A percentile compares a stretch with the other conserved stretches of the same genome.
These are phyloP conservation scores for Paramecium bursaria DNA, from an alignment of 73 alveolate species.

Conservation along the genomic window DNA sequence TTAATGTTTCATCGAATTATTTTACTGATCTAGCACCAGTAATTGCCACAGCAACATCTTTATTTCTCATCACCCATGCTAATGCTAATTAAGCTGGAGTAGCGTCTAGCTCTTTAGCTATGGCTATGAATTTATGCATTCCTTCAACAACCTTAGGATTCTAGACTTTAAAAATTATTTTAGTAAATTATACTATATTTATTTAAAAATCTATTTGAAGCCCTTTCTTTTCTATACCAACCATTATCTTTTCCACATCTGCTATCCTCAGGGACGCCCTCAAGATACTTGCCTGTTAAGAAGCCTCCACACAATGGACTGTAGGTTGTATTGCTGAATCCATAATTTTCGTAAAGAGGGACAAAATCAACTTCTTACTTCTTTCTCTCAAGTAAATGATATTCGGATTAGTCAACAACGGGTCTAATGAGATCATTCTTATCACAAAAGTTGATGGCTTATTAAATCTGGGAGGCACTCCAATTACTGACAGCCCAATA, in stretches of 20 bases:
- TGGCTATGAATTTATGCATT: conserved; percentile 54
- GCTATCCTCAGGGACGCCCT: conserved; percentile 88
- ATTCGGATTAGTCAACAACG: conserved; percentile 92
- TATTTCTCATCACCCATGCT: conserved; percentile 87
- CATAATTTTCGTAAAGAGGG: conserved; percentile 75
- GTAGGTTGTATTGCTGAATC: conserved; percentile 91
- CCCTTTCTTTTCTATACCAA: not conserved
- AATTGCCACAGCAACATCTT: conserved; percentile 81
- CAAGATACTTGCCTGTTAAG: conserved; percentile 94
- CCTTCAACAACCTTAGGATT: conserved; percentile 39
- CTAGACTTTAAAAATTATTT: not conserved
- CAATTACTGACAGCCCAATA: conserved; percentile 99
- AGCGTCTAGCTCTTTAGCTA: conserved; percentile 73
- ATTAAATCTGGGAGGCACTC: conserved; percentile 85
- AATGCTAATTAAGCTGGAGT: conserved; percentile 82
- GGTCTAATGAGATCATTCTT: conserved; percentile 85
- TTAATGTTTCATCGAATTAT: conserved; percentile 80
- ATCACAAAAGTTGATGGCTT: conserved; percentile 82
- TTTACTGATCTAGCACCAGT: conserved; percentile 78
- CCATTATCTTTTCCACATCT: conserved; percentile 71
- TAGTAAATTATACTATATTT: not conserved
- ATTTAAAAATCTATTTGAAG: conserved; percentile 20
- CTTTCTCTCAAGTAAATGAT: conserved; percentile 89
- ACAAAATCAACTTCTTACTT: conserved; percentile 88
- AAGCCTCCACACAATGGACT: conserved; percentile 94